Conservation (phyloP, 192 early-diverging fungal species). For the Rhizoclosmatium sp. region DNA sequence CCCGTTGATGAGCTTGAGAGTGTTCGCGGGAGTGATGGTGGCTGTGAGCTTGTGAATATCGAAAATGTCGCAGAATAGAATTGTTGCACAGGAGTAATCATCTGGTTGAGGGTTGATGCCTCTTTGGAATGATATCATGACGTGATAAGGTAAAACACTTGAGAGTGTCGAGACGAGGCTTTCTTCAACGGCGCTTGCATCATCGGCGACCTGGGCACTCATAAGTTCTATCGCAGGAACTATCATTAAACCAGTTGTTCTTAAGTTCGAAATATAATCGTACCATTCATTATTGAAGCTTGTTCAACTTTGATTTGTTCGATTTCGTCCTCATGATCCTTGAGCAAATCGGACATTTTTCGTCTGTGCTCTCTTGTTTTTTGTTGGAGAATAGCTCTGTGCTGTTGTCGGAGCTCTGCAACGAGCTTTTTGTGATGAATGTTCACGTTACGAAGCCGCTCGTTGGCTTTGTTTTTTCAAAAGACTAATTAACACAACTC, state of each 20-base stretch:
- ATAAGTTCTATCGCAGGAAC: conserved; percentile 31
- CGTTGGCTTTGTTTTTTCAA: conserved; percentile 5
- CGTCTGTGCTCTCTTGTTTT: conserved; percentile 25
- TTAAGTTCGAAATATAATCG: not conserved
- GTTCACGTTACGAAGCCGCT: not conserved
- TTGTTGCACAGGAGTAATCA: conserved; percentile 12
- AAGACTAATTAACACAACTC: not conserved
- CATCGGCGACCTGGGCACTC: conserved; percentile 30
- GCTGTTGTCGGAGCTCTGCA: conserved; percentile 5
- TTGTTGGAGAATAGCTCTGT: not conserved
- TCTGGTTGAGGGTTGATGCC: conserved; percentile 33
- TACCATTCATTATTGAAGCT: not conserved
- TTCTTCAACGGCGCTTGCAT: conserved; percentile 28
- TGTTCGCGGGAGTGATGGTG: not conserved
- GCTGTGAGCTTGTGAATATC: not conserved
- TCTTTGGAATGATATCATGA: conserved; percentile 34
- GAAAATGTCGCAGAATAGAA: conserved; percentile 34
- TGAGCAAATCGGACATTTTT: conserved; percentile 13
- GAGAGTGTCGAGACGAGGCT: conserved; percentile 31
- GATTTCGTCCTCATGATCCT: conserved; percentile 37
- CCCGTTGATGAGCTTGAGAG: conserved; percentile 33
- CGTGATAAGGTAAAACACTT: conserved; percentile 32
- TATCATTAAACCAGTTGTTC: not conserved
- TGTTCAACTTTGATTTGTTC: conserved; percentile 29
- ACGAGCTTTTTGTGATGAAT: conserved; percentile 25